Percentiles rank a stretch among this genome's conserved stretches.
These are phyloP conservation scores for Amanita molliuscula DNA, from an alignment of 768 basidiomycete species.

Conservation along the genomic window DNA sequence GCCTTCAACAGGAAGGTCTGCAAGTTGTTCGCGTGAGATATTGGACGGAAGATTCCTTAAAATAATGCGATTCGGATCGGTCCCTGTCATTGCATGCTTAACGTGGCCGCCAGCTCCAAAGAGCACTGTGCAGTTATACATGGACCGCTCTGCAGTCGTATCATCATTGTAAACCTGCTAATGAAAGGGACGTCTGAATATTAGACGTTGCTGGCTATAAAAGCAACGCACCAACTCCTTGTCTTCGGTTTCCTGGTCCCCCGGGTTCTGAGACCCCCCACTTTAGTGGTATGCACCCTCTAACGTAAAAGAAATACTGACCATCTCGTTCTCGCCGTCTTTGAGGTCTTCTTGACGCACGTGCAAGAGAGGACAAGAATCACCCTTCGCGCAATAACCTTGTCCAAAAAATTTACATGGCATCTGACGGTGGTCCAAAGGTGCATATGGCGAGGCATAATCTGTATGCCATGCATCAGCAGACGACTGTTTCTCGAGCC, in stretches of 20 bases:
- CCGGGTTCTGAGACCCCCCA: neutral
- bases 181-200: neutral
- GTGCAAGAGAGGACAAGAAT: slow-evolving; percentile 20
- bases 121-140: slow-evolving; percentile 20
- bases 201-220: neutral
- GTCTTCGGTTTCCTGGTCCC: neutral
- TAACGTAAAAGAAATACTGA: neutral
- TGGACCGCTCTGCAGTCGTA: slow-evolving; percentile 11
- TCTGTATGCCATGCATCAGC: slow-evolving; percentile 4
- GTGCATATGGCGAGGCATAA: neutral
- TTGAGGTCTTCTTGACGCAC: slow-evolving; percentile 12
- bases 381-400: slow-evolving; percentile 21
- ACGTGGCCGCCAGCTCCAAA: slow-evolving; percentile 24
- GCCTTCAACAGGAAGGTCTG: slow-evolving; percentile 21
- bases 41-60: slow-evolving; percentile 30
- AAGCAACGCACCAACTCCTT: neutral
- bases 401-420: slow-evolving; percentile 26
- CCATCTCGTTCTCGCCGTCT: neutral
- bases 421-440: slow-evolving; percentile 8
- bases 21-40: slow-evolving; percentile 18
- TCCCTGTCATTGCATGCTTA: slow-evolving; percentile 21
- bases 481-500: neutral
- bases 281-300: neutral
- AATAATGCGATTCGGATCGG: slow-evolving; percentile 27
- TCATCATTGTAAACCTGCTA: neutral